Evolutionary conservation across 768 basidiomycete species (phyloP), one percentile per base, ranked within the genome.

Genomic region (Wakefieldia striispora): DNA sequence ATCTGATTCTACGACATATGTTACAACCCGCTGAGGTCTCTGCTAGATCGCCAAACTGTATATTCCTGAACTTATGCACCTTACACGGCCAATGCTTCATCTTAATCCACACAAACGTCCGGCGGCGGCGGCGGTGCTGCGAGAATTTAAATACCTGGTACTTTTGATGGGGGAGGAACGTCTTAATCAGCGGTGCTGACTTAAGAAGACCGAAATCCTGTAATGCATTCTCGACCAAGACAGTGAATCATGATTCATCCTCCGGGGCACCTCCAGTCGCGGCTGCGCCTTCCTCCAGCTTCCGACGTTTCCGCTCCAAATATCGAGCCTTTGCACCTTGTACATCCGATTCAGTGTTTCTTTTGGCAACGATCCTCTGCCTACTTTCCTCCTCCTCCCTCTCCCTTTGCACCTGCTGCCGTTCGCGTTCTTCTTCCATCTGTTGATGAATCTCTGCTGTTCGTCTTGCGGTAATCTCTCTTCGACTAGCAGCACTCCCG

Each of bases 381-480:
- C 77, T 74, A n/a, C 78, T 81, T 59, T 84, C 82, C 44, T 82
- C 73, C 45, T 86, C 86, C 33, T 77, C 75, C 53, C 72, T 73
- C 57, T 79, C 78, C 62, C 71, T 81, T 63, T 84, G 82, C 50
- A 72, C 64, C 51, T 73, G 72, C 35, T 81, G 58, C 53, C 86
- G 80, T 53, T 79, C 77, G 45, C 78, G 73, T 63, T 95, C 90
- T 57, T 82, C 85, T 44, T 81, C 80, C 74, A 97, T 72, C 69
- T 97, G 94, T 45, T 75, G 72, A 53, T 80, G 80, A 21, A 98
- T 80, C 65, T 97, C 87, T 48, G 80, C 76, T 17, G 80, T 74
- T 60, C 95, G 81, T 49, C 97, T 80, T 62, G 91, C 88, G 51
- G 90, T 86, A 45, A 95, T 88, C 68, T 95, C 93, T 57, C 71